Percentiles rank a stretch among this genome's conserved stretches.
phyloP scores from a whole-genome alignment of 805 yeast species.

The Lachancea kluyveri region DNA sequence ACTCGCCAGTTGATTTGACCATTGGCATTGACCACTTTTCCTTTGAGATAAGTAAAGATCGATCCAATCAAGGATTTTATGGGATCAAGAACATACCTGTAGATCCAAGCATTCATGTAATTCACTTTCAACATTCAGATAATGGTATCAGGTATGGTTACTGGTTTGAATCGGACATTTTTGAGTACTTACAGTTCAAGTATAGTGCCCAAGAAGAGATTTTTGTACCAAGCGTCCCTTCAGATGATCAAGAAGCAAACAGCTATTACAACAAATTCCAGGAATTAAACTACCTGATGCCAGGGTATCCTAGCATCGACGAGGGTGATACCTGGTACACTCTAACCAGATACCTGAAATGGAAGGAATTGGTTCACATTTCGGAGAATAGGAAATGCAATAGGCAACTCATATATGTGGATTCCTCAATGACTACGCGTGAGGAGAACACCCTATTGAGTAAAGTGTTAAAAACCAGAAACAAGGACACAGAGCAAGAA shows the following conservation, averaged over 20 bases:
- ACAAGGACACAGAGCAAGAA: conserved; percentile 1
- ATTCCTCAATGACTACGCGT: conserved; percentile 24
- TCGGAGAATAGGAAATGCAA: conserved; percentile 2
- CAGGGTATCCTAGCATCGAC: conserved; percentile 19
- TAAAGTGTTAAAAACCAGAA: conserved; percentile 9
- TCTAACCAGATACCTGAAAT: conserved; percentile 11
- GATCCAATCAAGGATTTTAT: conserved; percentile 19
- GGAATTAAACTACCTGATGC: conserved; percentile 12
- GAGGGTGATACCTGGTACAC: conserved; percentile 17
- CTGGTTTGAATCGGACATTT: conserved; percentile 19
- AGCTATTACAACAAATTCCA: conserved; percentile 5
- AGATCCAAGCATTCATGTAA: conserved; percentile 16
- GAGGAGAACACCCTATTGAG: conserved; percentile 20
- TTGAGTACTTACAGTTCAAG: conserved; percentile 8
- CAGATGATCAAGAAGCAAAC: conserved; percentile 1
- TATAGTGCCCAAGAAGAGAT: conserved; percentile 13
- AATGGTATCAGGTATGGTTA: conserved; percentile 26
- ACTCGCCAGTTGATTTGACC: conserved; percentile 12
- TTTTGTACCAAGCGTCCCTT: conserved; percentile 9
- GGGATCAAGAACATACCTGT: conserved; percentile 24
- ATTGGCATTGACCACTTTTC: conserved; percentile 25
- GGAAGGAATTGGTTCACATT: conserved; percentile 11
- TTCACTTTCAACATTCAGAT: conserved; percentile 21
- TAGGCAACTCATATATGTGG: conserved; percentile 17
- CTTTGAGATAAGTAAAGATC: conserved; percentile 18